Base-by-base conservation (phyloP, 805 yeast genomes). In the Jamesozyma jinghongensis region DNA sequence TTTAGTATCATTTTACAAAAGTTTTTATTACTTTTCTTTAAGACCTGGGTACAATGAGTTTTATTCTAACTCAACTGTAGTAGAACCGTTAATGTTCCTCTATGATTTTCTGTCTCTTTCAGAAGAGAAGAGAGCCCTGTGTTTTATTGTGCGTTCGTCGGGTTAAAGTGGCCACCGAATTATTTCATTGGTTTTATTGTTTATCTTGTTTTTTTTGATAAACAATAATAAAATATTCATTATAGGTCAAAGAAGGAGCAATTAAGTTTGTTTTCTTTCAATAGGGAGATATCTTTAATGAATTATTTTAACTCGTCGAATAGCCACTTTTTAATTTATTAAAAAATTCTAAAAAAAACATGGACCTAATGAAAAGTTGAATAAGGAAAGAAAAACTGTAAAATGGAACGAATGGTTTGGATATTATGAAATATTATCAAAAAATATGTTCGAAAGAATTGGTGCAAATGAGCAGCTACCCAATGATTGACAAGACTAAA, bases 261-360 rank as follows among this genome's bases (percentile, higher is more conserved):
- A 59, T 59, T 59, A 42, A 41, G 10, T 57, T 59, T 57, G 61
- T 46, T 32, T 38, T 56, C 61, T 51, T 53, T 45, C 37, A 20
- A 19, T 45, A 40, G 45, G 47, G 50, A 42, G 46, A 25, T 25
- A 33, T 29, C 28, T 4, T 13, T 6, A 5, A n/a, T 11, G 29
- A n/a, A 12, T 17, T 28, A 8, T n/a, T 12, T 28, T n/a, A 5
- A 12, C 16, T 12, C 13, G 31, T 8, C n/a, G 13, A 25, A 19
- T 6, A 6, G 10, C 13, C 12, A 19, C 16, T 4, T 19, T 7
- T 33, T 28, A n/a, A n/a, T n/a, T n/a, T n/a, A n/a, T n/a, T 28
- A 28, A 7, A 12, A 12, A 6, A 7, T 28, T 28, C n/a, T 5
- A n/a, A 28, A 28, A 28, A 12, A 28, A 28, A 28, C 7, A n/a